Evolutionary conservation across 306 rosid genomes (phyloP), one percentile per base, ranked within the genome.

Genomic region (Vicia faba): DNA sequence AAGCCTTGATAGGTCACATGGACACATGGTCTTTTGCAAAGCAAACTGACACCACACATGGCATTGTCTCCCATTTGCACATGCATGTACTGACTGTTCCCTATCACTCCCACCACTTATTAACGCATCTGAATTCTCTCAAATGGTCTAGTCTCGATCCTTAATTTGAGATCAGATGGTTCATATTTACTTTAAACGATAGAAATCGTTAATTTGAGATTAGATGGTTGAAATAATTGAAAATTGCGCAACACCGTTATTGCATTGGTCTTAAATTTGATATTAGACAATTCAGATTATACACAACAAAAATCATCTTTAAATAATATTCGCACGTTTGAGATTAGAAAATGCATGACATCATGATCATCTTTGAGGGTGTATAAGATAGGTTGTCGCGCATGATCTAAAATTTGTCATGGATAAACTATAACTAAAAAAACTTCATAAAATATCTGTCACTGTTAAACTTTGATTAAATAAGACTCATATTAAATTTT

Each of bases 41-140:
- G 91, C 83, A 85, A 78, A 71, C 95, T 92, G 92, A 89, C 95
- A 88, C 82, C 69, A 82, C 93, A 85, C 96, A 87, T 87, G 97
- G 90, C 82, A 71, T 71, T 88, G 92, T 87, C 80, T 77, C 87
- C 91, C 80, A 72, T 55, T 80, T 82, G 77, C 85, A 86, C 83
- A 59, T 78, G 85, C 88, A 84, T 89, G 83, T 83, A 95, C 63
- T 85, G 58, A 80, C 78, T 86, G 85, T 86, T 87, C 86, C 71
- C 87, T 58, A 43, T 43, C 77, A 67, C 76, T 61, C 71, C 53
- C 75, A 35, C 79, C 80, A 44, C 80, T 63, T 61, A 5, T 8
- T 58, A 60, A 18, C 71, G 14, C 31, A 4, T 51, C 11, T 7
- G 2, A 25, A 48, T 48, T 16, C 54, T 0, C n/a, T 33, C 9